Evolutionary conservation across 2,329 filamentous ascomycete species (phyloP).

Genomic region (Fusarium brachygibbosum): DNA sequence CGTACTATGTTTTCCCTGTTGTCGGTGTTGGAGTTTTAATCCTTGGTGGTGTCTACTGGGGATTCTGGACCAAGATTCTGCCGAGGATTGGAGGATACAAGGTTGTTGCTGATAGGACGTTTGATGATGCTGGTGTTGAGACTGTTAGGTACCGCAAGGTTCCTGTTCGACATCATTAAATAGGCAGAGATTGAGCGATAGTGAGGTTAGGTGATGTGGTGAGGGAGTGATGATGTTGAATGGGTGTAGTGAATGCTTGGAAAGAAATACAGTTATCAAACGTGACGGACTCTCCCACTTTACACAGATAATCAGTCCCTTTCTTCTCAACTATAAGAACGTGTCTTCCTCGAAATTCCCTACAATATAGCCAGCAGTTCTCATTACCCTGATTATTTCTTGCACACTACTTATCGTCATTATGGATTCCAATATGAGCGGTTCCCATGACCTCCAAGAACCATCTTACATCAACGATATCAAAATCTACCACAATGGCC

Average conservation of each 20-base stretch:
- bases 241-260: not conserved
- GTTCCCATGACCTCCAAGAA: too few species aligned
- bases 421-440: not conserved
- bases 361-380: not conserved
- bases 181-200: not conserved
- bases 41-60: conserved; percentile 66
- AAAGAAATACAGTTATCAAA: not conserved
- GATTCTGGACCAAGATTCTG: conserved; percentile 64
- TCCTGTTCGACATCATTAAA: conserved; percentile 9
- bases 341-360: not conserved
- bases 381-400: too few species aligned
- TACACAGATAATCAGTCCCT: not conserved
- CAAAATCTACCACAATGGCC: not conserved
- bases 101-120: conserved; percentile 59
- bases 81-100: conserved; percentile 65
- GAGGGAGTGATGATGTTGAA: not conserved
- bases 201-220: not conserved
- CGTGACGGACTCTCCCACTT: too few species aligned
- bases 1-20: conserved; percentile 69
- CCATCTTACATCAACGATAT: not conserved
- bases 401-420: too few species aligned
- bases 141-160: conserved; percentile 58
- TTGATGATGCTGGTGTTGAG: conserved; percentile 58
- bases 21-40: conserved; percentile 66
- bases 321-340: not conserved